These are phyloP conservation scores for Paspalum notatum DNA, from an alignment of 176 grass and related monocot species.

Conservation along the genomic window DNA sequence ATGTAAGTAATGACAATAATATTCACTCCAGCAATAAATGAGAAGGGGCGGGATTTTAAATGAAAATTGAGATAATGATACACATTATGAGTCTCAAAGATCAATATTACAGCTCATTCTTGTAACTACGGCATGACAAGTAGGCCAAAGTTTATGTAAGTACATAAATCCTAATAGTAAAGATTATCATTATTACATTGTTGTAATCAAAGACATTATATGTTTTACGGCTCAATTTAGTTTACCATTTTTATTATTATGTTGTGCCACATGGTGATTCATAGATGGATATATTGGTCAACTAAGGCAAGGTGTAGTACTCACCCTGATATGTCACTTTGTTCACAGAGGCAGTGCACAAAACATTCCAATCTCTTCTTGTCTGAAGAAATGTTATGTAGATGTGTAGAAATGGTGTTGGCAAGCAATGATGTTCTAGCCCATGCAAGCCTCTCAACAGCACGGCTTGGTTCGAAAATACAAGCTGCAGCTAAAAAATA, in stretches of 20 bases:
- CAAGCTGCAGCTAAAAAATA: constrained; percentile 62
- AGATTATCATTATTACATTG: background rate
- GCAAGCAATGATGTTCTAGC: constrained; percentile 51
- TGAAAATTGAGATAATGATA: background rate
- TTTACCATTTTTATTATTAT: background rate
- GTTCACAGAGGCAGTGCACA: constrained; percentile 37
- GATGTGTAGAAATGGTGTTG: constrained; percentile 39
- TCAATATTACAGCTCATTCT: background rate
- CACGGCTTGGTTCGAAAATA: constrained; percentile 71
- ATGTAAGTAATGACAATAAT: background rate
- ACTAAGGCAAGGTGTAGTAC: constrained; percentile 9
- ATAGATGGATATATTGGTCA: background rate
- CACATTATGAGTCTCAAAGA: background rate
- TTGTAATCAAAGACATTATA: background rate
- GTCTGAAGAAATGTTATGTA: background rate
- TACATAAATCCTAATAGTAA: background rate
- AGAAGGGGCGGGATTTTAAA: background rate
- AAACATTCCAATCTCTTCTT: constrained; percentile 44
- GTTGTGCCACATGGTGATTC: background rate
- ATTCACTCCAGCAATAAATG: background rate
- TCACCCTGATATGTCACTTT: constrained; percentile 33
- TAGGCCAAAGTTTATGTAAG: background rate
- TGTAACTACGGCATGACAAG: background rate
- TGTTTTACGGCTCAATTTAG: background rate
- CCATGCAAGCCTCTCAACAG: constrained; percentile 66